A percentile compares a stretch with the other conserved stretches of the same genome.
Evolutionary conservation across 345 rosid genomes (phyloP).

Genomic region (Salix arbutifolia): DNA sequence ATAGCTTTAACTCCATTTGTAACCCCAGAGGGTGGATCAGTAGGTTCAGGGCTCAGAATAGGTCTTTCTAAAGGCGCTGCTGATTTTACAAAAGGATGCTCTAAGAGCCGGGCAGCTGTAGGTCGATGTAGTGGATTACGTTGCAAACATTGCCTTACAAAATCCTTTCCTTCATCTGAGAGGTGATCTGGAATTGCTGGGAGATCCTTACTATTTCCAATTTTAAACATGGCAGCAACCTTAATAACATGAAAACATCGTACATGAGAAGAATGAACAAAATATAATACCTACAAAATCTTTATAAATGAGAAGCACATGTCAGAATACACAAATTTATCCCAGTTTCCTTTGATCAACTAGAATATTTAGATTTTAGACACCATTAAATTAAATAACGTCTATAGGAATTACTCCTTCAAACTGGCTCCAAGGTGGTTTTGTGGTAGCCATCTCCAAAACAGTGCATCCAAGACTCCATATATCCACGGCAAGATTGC

Average conservation of each 20-base stretch:
- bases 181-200: slow-evolving; percentile 65
- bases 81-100: slow-evolving; percentile 55
- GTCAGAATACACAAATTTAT: neutral
- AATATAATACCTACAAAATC: neutral
- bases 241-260: slow-evolving; percentile 6
- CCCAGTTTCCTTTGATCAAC: neutral
- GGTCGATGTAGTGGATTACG: slow-evolving; percentile 58
- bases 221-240: slow-evolving; percentile 69
- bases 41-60: slow-evolving; percentile 30
- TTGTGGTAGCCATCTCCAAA: slow-evolving; percentile 78
- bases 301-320: neutral
- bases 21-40: slow-evolving; percentile 38
- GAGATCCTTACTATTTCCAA: slow-evolving; percentile 74
- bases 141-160: slow-evolving; percentile 56
- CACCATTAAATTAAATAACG: neutral
- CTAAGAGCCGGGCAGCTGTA: slow-evolving; percentile 52
- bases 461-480: slow-evolving; percentile 91
- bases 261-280: neutral
- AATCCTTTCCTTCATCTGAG: slow-evolving; percentile 66
- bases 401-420: slow-evolving; percentile 54
- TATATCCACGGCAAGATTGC: slow-evolving; percentile 73
- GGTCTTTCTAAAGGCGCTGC: slow-evolving; percentile 56
- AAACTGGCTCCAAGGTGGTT: slow-evolving; percentile 81
- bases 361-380: neutral
- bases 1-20: slow-evolving; percentile 48